Base-by-base conservation (phyloP, 1,284 basidiomycete species). In the Ustilago xerochloae region DNA sequence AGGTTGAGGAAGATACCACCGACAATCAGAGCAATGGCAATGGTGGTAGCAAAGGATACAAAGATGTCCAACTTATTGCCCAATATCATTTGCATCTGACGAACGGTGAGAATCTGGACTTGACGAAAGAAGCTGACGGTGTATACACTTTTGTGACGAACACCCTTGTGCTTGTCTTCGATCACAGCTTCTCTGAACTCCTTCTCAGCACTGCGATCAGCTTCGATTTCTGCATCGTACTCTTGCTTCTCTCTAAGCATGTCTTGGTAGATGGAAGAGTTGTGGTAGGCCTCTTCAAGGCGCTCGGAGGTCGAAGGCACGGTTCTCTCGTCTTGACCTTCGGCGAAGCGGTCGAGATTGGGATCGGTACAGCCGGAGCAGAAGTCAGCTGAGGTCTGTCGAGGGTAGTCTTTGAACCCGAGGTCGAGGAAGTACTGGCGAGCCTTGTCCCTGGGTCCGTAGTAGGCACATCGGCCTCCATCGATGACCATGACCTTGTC, bases 51-150 rank as follows among this genome's bases (percentile, higher is more conserved):
- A 64, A 77, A 83, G 38, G 72, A 78, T 61, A 78, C 82, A 81
- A 88, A 87, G 51, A 95, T 86, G 80, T 92, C 91, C 84, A 95
- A 93, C 60, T 87, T 88, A 85, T 96, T 92, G 84, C 95, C 93
- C 64, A 93, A 85, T 60, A 89, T 87, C 84, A 91, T 89, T 76
- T 90, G 89, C 86, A 93, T 91, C 84, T 93, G 91, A 33, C 94
- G 88, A 56, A 89, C 87, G 24, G 89, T 88, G 63, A 95, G 87
- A 1, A 91, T 90, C 38, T 80, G 60, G 13, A 81, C 71, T 55
- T 81, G 79, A 6, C 53, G 53, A 20, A 43, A 54, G 59, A 67
- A 63, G 48, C 55, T 59, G 50, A 72, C 63, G 6, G 57, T 66
- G 59, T 66, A 72, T 33, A 57, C 43, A 46, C 63, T 66, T 57